phyloP scores from a whole-genome alignment of 2,329 filamentous ascomycete species.

The Diplocarpon mali region DNA sequence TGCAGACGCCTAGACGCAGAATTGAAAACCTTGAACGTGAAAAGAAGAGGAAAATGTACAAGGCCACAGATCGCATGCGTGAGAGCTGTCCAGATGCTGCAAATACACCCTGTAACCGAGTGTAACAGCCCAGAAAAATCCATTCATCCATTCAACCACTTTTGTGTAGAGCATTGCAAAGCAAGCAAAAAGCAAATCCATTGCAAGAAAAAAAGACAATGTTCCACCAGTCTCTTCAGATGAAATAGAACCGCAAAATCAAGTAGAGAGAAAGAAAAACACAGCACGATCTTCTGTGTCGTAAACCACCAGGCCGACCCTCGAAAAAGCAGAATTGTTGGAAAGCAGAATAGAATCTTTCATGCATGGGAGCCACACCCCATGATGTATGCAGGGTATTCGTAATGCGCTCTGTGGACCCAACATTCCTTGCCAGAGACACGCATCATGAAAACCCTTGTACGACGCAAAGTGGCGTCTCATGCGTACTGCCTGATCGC shows the following conservation, averaged over 20 bases:
- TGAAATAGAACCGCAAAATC: background rate
- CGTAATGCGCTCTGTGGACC: conserved; percentile 20
- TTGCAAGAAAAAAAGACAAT: background rate
- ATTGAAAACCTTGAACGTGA: background rate
- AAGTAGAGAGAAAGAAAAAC: conserved; percentile 9
- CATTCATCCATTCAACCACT: conserved; percentile 18
- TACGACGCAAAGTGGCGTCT: conserved; percentile 24
- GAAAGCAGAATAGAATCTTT: conserved; percentile 18
- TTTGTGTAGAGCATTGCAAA: conserved; percentile 21
- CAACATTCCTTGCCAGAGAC: conserved; percentile 15
- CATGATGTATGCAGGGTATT: too few species aligned
- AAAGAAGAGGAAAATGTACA: background rate
- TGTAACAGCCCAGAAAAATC: conserved; percentile 5
- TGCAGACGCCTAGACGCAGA: conserved; percentile 1
- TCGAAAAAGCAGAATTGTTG: conserved; percentile 13
- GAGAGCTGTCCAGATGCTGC: conserved; percentile 10
- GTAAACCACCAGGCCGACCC: conserved; percentile 12
- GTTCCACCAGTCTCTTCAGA: too few species aligned
- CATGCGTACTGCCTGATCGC: conserved; percentile 26
- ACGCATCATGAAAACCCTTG: conserved; percentile 24
- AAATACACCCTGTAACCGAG: conserved; percentile 1
- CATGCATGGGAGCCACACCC: conserved; percentile 21
- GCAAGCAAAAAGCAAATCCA: conserved; percentile 7
- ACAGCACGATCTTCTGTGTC: conserved; percentile 24
- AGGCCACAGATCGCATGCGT: background rate